Conservation (phyloP, 805 yeast species). For the Saccharomycodes ludwigii region DNA sequence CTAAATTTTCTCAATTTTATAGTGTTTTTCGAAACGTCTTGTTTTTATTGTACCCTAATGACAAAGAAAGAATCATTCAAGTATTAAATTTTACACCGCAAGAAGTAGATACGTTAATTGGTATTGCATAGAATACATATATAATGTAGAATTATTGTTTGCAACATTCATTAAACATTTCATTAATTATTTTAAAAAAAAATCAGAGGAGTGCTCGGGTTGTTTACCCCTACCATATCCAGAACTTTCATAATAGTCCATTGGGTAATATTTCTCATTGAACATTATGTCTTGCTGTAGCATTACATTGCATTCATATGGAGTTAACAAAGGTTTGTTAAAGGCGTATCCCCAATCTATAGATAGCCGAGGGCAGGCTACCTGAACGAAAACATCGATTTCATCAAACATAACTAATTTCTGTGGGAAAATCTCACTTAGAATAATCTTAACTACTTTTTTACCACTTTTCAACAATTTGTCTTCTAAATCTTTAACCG, state of each 20-base stretch:
- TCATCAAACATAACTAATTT: slow-evolving; percentile 87
- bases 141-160: too few relatives aligned
- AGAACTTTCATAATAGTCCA: slow-evolving; percentile 86
- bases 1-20: slow-evolving; percentile 33
- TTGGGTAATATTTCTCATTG: slow-evolving; percentile 62
- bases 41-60: slow-evolving; percentile 23
- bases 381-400: slow-evolving; percentile 91
- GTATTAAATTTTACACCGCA: slow-evolving; percentile 18
- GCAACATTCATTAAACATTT: too few relatives aligned
- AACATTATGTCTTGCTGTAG: slow-evolving; percentile 60
- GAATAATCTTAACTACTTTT: slow-evolving; percentile 64
- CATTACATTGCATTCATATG: slow-evolving; percentile 92
- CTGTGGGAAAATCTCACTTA: slow-evolving; percentile 89
- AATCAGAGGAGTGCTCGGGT: slow-evolving; percentile 46
- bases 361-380: slow-evolving; percentile 91
- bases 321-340: slow-evolving; percentile 80
- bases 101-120: slow-evolving; percentile 61
- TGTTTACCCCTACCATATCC: slow-evolving; percentile 85
- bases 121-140: slow-evolving; percentile 35
- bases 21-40: slow-evolving; percentile 25
- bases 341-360: slow-evolving; percentile 99
- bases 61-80: slow-evolving; percentile 9
- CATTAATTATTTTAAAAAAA: too few relatives aligned
- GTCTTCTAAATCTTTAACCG: slow-evolving; percentile 54
- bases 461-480: slow-evolving; percentile 43